Percentiles rank a stretch among this genome's conserved stretches.
Evolutionary conservation across 1,284 basidiomycete species (phyloP).

Genomic region (Sporisorium exsertum): DNA sequence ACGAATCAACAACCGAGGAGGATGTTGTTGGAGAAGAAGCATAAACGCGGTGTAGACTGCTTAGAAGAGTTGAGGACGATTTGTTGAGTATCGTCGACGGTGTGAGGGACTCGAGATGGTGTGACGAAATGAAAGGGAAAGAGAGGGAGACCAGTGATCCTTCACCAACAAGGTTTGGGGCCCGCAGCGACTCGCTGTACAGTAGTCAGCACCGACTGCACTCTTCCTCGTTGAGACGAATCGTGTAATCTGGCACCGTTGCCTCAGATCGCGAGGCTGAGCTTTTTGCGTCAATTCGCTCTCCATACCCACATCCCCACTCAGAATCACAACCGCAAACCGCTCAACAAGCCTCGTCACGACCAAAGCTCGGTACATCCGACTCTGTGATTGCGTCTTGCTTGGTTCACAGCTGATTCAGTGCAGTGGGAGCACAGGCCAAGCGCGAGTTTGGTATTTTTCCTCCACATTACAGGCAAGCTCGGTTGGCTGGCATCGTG

Average conservation of each 20-base stretch:
- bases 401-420: neutral
- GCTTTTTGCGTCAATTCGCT: neutral
- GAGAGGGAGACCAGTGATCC: neutral
- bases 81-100: slow-evolving; percentile 4
- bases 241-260: slow-evolving; percentile 31
- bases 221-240: neutral
- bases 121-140: neutral
- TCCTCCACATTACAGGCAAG: neutral
- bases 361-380: neutral
- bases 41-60: slow-evolving; percentile 15
- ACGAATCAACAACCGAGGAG: slow-evolving; percentile 28
- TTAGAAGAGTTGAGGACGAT: slow-evolving; percentile 2
- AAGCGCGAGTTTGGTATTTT: neutral
- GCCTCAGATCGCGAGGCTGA: slow-evolving; percentile 28
- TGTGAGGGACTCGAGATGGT: neutral
- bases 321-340: neutral
- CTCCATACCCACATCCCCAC: neutral
- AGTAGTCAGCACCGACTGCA: neutral
- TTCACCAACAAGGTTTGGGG: neutral
- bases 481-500: slow-evolving; percentile 1
- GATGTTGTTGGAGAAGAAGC: slow-evolving; percentile 41
- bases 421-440: neutral
- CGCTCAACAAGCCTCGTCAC: neutral
- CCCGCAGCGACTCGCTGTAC: neutral
- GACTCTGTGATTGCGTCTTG: neutral